Evolutionary conservation across 345 rosid genomes (phyloP).

Genomic region (Salix exigua): DNA sequence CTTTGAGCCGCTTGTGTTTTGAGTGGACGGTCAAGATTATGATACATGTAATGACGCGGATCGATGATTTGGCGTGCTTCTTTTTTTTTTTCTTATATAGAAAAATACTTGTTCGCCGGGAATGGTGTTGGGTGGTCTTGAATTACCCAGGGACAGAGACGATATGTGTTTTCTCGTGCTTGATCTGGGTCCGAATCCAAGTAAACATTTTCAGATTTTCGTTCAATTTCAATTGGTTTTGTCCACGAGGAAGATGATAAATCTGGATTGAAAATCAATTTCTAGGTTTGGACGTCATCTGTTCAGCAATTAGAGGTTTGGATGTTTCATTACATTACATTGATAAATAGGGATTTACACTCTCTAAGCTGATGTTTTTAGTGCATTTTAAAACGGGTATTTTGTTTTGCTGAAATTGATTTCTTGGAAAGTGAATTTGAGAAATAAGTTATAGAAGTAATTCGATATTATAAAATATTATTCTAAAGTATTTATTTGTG

Average conservation of each 20-base stretch:
- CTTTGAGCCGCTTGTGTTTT: background rate
- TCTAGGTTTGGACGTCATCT: background rate
- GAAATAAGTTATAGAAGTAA: no score
- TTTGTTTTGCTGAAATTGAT: no score
- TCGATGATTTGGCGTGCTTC: conserved; percentile 3
- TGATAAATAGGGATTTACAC: no score
- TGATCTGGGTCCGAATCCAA: background rate
- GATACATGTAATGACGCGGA: background rate
- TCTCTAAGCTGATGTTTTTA: no score
- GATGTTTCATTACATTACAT: no score
- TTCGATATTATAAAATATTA: no score
- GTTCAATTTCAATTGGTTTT: background rate
- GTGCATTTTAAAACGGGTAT: no score
- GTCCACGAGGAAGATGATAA: background rate
- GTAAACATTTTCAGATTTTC: background rate
- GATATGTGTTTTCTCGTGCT: background rate
- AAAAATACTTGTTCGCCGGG: background rate
- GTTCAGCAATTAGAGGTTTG: background rate
- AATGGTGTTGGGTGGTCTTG: background rate
- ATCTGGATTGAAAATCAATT: background rate
- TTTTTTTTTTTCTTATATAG: background rate
- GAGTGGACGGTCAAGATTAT: background rate
- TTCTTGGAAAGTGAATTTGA: no score
- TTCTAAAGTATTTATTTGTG: no score
- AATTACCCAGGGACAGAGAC: background rate